These are phyloP conservation scores for Chamaecrista fasciculata DNA, from an alignment of 306 rosid species.

Conservation along the genomic window DNA sequence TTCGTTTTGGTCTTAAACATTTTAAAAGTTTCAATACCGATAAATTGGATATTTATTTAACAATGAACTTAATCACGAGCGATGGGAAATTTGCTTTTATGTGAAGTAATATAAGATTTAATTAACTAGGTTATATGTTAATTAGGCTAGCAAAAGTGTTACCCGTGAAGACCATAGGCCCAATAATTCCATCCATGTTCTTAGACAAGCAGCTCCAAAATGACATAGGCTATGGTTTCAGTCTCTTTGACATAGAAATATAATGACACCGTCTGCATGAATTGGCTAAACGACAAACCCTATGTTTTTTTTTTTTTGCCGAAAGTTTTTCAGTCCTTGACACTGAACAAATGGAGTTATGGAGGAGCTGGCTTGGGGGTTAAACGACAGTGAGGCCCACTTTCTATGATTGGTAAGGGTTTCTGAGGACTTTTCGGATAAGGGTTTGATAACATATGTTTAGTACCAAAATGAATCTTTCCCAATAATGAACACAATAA, in stretches of 20 bases:
- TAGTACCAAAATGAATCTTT: too few relatives aligned
- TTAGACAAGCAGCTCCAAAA: neutral
- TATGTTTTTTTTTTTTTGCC: neutral
- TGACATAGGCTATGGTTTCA: neutral
- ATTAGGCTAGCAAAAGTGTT: neutral
- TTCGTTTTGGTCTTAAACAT: too few relatives aligned
- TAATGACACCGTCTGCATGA: neutral
- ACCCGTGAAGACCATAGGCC: neutral
- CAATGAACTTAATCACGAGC: too few relatives aligned
- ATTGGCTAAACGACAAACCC: conserved; percentile 3
- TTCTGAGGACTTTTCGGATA: neutral
- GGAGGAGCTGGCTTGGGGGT: conserved; percentile 1
- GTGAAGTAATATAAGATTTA: too few relatives aligned
- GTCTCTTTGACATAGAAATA: neutral
- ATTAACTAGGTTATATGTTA: neutral
- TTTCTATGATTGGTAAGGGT: neutral
- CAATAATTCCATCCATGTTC: conserved; percentile 8
- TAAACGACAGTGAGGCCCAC: neutral
- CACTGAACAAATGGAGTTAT: neutral
- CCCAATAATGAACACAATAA: too few relatives aligned
- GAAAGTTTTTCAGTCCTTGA: neutral
- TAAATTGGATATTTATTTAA: too few relatives aligned
- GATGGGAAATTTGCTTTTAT: too few relatives aligned
- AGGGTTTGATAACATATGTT: neutral
- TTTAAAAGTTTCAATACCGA: too few relatives aligned